Percentiles rank a stretch among this genome's conserved stretches.
Evolutionary conservation across 1,284 basidiomycete species (phyloP).

Genomic region (Cryptococcus floricola): DNA sequence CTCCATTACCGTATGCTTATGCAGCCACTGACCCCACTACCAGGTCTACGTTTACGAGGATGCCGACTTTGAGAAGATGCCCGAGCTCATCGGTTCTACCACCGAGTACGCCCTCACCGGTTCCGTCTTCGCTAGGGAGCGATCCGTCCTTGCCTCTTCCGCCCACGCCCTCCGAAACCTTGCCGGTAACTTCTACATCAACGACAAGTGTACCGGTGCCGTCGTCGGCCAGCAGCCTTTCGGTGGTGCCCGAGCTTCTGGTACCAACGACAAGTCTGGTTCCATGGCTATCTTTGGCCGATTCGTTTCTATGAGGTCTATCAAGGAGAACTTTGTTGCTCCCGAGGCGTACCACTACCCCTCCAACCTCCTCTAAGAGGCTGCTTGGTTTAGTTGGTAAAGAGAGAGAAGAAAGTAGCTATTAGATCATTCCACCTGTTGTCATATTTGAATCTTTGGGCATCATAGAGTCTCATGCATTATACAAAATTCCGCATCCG

Average conservation of each 20-base stretch:
- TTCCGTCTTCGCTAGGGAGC: constrained; percentile 77
- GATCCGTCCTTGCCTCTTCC: constrained; percentile 68
- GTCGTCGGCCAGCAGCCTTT: constrained; percentile 96
- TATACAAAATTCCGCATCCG: background rate
- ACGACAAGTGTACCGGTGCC: constrained; percentile 88
- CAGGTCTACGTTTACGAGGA: constrained; percentile 82
- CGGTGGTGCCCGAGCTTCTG: constrained; percentile 85
- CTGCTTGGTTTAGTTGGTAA: background rate
- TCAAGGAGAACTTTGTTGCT: constrained; percentile 92
- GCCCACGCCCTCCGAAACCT: constrained; percentile 77
- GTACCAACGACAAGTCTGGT: constrained; percentile 98
- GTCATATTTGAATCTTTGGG: background rate
- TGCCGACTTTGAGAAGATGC: constrained; percentile 75
- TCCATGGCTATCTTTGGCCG: constrained; percentile 85
- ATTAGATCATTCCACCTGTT: background rate
- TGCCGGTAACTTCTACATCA: constrained; percentile 76
- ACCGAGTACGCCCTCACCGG: constrained; percentile 89
- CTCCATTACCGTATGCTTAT: background rate
- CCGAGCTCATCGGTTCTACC: constrained; percentile 80
- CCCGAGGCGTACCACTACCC: constrained; percentile 76
- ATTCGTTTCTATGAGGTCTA: constrained; percentile 82
- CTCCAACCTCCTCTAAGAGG: constrained; percentile 65
- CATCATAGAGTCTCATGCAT: constrained; percentile 7
- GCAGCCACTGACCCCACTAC: background rate
- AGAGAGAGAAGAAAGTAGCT: background rate